Conservation (phyloP, 208 protist genomes). For the Leishmania arabica region DNA sequence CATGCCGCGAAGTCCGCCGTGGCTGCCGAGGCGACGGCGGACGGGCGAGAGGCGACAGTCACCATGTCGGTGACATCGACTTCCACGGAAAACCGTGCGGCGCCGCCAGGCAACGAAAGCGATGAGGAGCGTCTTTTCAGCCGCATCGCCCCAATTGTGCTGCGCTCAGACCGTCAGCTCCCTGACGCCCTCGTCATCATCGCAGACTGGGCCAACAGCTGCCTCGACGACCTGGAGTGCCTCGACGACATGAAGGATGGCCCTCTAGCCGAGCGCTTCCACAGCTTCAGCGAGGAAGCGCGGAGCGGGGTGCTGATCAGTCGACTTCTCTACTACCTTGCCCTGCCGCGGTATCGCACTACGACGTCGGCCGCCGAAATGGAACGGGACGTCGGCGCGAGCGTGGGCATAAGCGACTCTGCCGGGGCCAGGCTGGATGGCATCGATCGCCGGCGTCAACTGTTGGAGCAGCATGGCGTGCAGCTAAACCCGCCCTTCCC, state of each 20-base stretch:
- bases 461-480: constrained; percentile 77
- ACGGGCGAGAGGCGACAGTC: not conserved
- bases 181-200: constrained; percentile 82
- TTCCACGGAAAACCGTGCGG: not conserved
- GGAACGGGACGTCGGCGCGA: not conserved
- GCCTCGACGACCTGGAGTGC: constrained; percentile 79
- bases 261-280: constrained; percentile 65
- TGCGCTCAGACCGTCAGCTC: constrained; percentile 62
- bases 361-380: constrained; percentile 23
- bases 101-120: constrained; percentile 9
- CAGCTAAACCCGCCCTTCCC: constrained; percentile 88
- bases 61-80: not conserved
- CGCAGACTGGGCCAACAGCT: constrained; percentile 87
- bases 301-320: constrained; percentile 83
- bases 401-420: constrained; percentile 1
- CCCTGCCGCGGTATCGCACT: constrained; percentile 77
- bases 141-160: constrained; percentile 79
- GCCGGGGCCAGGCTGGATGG: constrained; percentile 10
- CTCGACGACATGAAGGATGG: constrained; percentile 85
- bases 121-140: constrained; percentile 85
- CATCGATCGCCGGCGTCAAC: constrained; percentile 57
- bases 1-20: constrained; percentile 6
- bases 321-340: constrained; percentile 88
- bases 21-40: not conserved
- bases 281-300: constrained; percentile 78